Evolutionary conservation across 192 early-diverging fungal species (phyloP), one percentile per base, ranked within the genome.

Genomic region (Phycomyces nitens): DNA sequence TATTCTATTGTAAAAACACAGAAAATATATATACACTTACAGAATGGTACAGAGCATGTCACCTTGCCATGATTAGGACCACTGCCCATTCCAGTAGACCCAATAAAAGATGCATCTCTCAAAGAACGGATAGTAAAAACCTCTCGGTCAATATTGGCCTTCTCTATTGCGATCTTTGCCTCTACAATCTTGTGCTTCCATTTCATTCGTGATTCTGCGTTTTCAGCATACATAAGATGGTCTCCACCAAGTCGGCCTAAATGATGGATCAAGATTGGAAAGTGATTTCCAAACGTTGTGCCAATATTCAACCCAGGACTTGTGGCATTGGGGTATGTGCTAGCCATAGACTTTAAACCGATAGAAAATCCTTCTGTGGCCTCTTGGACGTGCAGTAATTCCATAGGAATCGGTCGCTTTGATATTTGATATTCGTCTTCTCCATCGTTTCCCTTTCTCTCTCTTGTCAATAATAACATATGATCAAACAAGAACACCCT

Each of bases 401-500:
- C 86, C 51, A 94, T 66, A 38, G 89, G 92, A 12, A 96, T 90
- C 16, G 92, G 93, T 49, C 83, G 79, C 72, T 85, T 82, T 49
- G 80, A 74, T 11, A 89, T 78, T 42, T 80, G 77, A 65, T 81
- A 86, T 59, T 84, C 83, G 11, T 84, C 83, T 38, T 84, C 86
- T 9, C 72, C 73, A 12, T 80, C 77, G 55, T 79, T 77, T 27
- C 76, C 77, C n/a, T 42, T 63, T 72, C 73, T 84, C 85, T 42
- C 74, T 67, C 84, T 88, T 60, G 88, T 84, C 80, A 91, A 80
- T 21, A 93, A 69, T 22, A 93, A 69, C 64, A 88, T 78, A 78
- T 97, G 89, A 72, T 99, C 96, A 53, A 99, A 90, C 51, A 97
- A 72, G 66, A 93, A 91, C 22, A 97, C 84, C 34, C 82, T 75